Evolutionary conservation across 1,139 yeast genomes (phyloP), one percentile per base, ranked within the genome.

Genomic region (Lodderomyces margitis): DNA sequence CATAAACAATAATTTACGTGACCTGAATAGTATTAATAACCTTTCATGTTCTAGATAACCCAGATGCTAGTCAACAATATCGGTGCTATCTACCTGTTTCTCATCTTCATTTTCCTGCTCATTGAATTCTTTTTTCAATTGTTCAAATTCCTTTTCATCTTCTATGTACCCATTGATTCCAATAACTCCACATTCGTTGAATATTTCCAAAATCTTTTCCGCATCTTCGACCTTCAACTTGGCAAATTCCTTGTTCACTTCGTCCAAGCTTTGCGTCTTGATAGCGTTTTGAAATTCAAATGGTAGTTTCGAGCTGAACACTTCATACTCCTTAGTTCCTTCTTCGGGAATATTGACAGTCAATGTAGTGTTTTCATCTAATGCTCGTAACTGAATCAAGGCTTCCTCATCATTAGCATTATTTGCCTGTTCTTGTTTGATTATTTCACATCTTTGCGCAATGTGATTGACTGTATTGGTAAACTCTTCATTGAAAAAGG

Each of bases 101-200:
- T 39, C 40, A 6, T 37, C 41, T 12, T 20, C 28, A 11, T 34
- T 12, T 21, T 39, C 45, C 23, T 39, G 37, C 15, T 48, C 43
- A 41, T 71, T 70, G 40, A 75, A 75, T 46, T 75, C 74, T 42
- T 70, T 63, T 55, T 80, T 76, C 50, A 83, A 66, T 48, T 80
- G 74, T 45, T 81, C 71, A 68, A 87, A 87, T 47, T 87, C 86
- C 15, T 77, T 66, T 51, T 84, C 91, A 59, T 87, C 84, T 54
- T 87, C 92, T 45, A 87, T 65, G 48, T 84, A 69, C 8, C 86
- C 92, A 52, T 80, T 83, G 25, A 92, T 81, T 28, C 92, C 87
- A 54, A 92, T 81, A 21, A 88, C 91, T 5, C 91, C 92, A 56
- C 92, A 83, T 55, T 83, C 80, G 52, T 88, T 86, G 54, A 92